phyloP scores from a whole-genome alignment of 2,329 filamentous ascomycete genomes.

The Neocatenulostroma microsporum region DNA sequence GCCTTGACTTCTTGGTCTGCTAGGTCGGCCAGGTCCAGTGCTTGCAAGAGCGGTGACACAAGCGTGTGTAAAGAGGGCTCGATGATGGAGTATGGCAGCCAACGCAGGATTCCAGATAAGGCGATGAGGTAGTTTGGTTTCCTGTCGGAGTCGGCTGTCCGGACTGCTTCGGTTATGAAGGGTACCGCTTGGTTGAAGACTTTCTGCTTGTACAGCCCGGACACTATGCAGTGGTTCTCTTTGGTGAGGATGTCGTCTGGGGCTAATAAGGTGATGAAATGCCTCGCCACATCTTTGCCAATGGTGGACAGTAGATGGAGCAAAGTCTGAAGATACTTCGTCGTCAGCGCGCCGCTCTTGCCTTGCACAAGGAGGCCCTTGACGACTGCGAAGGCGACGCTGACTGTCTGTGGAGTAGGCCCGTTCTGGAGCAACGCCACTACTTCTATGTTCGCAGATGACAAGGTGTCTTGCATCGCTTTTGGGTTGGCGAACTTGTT shows the following conservation, averaged over 20 bases:
- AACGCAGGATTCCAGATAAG: conserved; percentile 53
- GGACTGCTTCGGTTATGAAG: conserved; percentile 47
- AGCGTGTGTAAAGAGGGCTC: conserved; percentile 52
- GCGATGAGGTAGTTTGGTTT: conserved; percentile 59
- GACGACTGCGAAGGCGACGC: conserved; percentile 52
- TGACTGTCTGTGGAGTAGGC: conserved; percentile 38
- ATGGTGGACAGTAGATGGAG: conserved; percentile 44
- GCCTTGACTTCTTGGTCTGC: conserved; percentile 48
- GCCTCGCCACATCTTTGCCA: conserved; percentile 43
- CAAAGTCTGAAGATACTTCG: conserved; percentile 37
- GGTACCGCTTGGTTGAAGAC: conserved; percentile 54
- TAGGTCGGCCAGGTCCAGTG: conserved; percentile 43
- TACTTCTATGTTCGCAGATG: conserved; percentile 26
- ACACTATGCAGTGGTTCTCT: conserved; percentile 54
- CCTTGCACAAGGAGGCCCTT: conserved; percentile 54
- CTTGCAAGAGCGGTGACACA: conserved; percentile 55
- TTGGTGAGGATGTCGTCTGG: conserved; percentile 55
- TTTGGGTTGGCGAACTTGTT: conserved; percentile 42
- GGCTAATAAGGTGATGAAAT: conserved; percentile 53
- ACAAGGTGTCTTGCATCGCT: conserved; percentile 30
- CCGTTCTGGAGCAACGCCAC: conserved; percentile 31
- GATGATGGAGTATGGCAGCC: conserved; percentile 53
- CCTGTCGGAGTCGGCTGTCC: conserved; percentile 33
- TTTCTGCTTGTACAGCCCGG: conserved; percentile 56
- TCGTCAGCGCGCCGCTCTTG: conserved; percentile 39